Conservation (phyloP, 129 eudicot species). For the Rutidosis leptorrhynchoides region DNA sequence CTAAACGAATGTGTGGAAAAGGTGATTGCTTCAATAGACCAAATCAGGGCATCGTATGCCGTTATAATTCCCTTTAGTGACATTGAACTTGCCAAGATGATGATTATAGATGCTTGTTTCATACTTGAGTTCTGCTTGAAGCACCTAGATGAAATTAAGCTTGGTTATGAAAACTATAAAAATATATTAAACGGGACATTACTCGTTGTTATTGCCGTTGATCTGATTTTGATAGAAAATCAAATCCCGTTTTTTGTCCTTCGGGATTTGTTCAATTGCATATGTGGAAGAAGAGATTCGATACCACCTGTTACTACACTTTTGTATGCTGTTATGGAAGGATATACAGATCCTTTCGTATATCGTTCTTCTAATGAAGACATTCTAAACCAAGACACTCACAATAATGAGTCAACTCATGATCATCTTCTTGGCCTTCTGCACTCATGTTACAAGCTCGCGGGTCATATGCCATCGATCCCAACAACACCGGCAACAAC, state of each 20-base stretch:
- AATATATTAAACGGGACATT: not conserved
- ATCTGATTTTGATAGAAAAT: slow-evolving; percentile 26
- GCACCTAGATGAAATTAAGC: no score
- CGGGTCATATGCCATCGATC: no score
- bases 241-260: slow-evolving; percentile 29
- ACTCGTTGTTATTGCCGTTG: not conserved
- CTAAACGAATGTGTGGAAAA: not conserved
- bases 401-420: not conserved
- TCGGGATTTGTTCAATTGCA: slow-evolving; percentile 14
- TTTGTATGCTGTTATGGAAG: not conserved
- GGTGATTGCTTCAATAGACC: not conserved
- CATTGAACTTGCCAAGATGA: slow-evolving; percentile 13
- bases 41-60: not conserved
- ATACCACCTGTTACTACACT: not conserved
- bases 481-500: not conserved
- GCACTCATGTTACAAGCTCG: not conserved
- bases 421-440: not conserved
- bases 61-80: not conserved
- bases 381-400: not conserved
- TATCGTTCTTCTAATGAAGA: no score
- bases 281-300: not conserved
- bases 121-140: not conserved
- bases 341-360: not conserved
- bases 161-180: no score
- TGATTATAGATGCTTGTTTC: slow-evolving; percentile 26